Conservation (phyloP, 805 yeast genomes). For the Saturnispora besseyi region DNA sequence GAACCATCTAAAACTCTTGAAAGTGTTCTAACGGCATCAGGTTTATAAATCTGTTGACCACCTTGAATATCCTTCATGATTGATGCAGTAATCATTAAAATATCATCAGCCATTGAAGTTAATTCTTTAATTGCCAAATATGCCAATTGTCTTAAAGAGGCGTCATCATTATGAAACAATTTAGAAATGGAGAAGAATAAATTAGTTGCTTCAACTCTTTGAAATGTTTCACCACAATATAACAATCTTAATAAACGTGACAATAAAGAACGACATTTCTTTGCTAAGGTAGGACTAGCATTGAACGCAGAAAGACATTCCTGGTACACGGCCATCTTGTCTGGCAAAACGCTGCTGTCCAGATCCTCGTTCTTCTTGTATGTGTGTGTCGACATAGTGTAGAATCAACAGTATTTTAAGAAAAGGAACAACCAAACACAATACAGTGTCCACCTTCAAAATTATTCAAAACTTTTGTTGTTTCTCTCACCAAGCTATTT, state of each 20-base stretch:
- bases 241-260: conserved; percentile 76
- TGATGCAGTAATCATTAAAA: conserved; percentile 94
- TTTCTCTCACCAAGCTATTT: background rate
- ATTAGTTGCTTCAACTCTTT: conserved; percentile 81
- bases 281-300: conserved; percentile 81
- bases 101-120: conserved; percentile 76
- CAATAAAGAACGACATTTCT: conserved; percentile 73
- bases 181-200: conserved; percentile 90
- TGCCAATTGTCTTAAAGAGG: conserved; percentile 83
- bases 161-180: conserved; percentile 86
- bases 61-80: conserved; percentile 97
- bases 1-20: conserved; percentile 82
- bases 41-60: conserved; percentile 77
- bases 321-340: conserved; percentile 95
- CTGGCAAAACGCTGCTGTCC: conserved; percentile 63
- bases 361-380: conserved; percentile 80
- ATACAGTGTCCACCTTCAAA: background rate
- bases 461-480: conserved; percentile 1
- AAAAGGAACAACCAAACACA: background rate
- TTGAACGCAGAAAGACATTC: conserved; percentile 91
- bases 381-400: conserved; percentile 65
- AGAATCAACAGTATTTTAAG: background rate
- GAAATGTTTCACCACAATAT: conserved; percentile 81
- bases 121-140: conserved; percentile 91
- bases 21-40: conserved; percentile 89